Evolutionary conservation across 2,329 filamentous ascomycete genomes (phyloP), one percentile per base, ranked within the genome.

Genomic region (Trichoderma koningiopsis): DNA sequence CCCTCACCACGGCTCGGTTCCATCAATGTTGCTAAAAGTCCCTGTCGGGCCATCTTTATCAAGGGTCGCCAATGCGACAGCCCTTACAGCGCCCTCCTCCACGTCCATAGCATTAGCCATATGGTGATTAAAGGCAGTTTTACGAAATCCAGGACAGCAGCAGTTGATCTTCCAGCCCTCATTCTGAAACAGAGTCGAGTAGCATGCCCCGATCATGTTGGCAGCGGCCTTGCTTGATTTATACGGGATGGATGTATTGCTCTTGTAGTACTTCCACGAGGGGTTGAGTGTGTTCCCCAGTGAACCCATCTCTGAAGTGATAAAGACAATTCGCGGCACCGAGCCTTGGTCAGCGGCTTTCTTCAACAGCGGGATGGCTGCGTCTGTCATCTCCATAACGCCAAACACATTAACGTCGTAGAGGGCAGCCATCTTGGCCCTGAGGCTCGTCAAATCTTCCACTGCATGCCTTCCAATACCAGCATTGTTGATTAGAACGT

Each of bases 371-470:
- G 53, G 29, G 16, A 58, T 49, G 4, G 53, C 53, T 24, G 63
- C 40, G 5, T 66, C 63, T 19, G 63, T 58, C 53, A 66, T 57
- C 13, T 47, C 63, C 31, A 66, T 31, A 2, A 55, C 57, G 29
- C 63, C 63, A 66, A 66, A 66, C 24, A 58, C 63, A 49, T 66
- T 66, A 8, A 66, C 63, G n/a, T 66, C 53, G 13, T 58, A 66
- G 8, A 66, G 5, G 7, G 52, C 52, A 2, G 37, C 37, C 53
- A 66, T 66, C 37, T 66, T 66, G 7, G 53, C 37, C 35, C 63
- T 47, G 3, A 66, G 29, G 13, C 63, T 66, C 8, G 53, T 27
- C 11, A 47, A 10, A 5, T 49, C 35, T 6, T 58, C 63, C 1
- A 66, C 53, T 13, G 63, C 63, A 31, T 57, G 52, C n/a, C 63